These are phyloP conservation scores for Penicillium bialowiezense DNA, from an alignment of 495 filamentous ascomycete species.

Conservation along the genomic window DNA sequence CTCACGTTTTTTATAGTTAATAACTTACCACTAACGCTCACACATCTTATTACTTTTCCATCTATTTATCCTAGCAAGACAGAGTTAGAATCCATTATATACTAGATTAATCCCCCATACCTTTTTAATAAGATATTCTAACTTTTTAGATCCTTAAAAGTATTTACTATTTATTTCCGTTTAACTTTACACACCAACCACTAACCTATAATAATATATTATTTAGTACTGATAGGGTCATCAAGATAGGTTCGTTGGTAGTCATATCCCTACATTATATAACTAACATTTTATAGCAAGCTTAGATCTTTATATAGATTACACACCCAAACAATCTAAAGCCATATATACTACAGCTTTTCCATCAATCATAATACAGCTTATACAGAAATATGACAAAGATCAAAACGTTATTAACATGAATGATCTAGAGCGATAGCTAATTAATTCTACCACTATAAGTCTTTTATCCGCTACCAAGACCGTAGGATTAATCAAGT, in stretches of 20 bases:
- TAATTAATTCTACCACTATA: background rate
- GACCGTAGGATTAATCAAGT: background rate
- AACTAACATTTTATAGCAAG: background rate
- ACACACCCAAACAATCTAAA: background rate
- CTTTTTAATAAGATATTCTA: background rate
- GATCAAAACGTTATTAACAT: background rate
- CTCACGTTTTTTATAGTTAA: slow-evolving; percentile 5
- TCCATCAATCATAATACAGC: background rate
- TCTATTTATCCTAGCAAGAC: slow-evolving; percentile 1
- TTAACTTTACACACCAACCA: background rate
- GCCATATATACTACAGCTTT: background rate
- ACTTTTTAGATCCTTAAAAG: slow-evolving; percentile 9
- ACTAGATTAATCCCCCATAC: background rate
- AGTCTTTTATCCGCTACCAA: background rate
- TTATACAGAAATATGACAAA: slow-evolving; percentile 1
- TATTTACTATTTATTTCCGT: slow-evolving; percentile 2
- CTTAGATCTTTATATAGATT: background rate
- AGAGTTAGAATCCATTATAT: slow-evolving; percentile 8
- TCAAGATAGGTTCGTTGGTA: slow-evolving; percentile 1
- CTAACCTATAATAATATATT: background rate
- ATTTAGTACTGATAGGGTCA: background rate
- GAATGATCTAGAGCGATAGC: slow-evolving; percentile 1
- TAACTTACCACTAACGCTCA: slow-evolving; percentile 5
- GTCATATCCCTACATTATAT: background rate
- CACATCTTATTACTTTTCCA: background rate